Conservation (phyloP, 2,329 filamentous ascomycete genomes). For the Magnaporthiopsis rhizophila region DNA sequence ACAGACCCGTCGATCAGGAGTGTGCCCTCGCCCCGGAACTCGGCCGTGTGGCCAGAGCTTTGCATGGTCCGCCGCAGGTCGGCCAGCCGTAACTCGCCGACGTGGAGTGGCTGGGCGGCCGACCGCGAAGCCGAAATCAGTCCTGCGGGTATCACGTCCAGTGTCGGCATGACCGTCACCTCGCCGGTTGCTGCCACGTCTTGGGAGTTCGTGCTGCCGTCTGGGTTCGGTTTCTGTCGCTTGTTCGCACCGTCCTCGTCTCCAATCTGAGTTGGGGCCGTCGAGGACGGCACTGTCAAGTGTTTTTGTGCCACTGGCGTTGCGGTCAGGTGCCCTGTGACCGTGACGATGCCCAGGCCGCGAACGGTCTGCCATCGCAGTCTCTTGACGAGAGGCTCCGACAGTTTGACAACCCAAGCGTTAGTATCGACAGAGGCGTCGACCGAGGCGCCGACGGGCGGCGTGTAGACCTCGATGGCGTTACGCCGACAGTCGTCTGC, state of each 20-base stretch:
- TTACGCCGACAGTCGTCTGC: conserved; percentile 38
- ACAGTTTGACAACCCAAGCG: conserved; percentile 90
- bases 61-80: conserved; percentile 83
- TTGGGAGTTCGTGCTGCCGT: conserved; percentile 12
- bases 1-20: conserved; percentile 83
- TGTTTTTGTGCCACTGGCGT: conserved; percentile 34
- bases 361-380: conserved; percentile 93
- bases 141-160: conserved; percentile 47
- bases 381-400: conserved; percentile 73
- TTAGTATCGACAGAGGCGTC: conserved; percentile 97
- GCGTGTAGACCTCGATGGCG: conserved; percentile 69
- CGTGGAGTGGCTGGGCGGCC: conserved; percentile 80
- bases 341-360: conserved; percentile 82
- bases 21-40: conserved; percentile 89
- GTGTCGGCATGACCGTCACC: conserved; percentile 31
- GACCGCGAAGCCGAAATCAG: conserved; percentile 67
- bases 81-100: conserved; percentile 83
- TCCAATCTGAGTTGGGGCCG: conserved; percentile 28
- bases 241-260: conserved; percentile 39
- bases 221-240: conserved; percentile 37
- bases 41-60: conserved; percentile 72
- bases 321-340: conserved; percentile 62
- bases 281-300: conserved; percentile 31
- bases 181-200: conserved; percentile 14
- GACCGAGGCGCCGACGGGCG: conserved; percentile 61